Evolutionary conservation across 805 yeast species (phyloP).

Genomic region (Pichia exigua): DNA sequence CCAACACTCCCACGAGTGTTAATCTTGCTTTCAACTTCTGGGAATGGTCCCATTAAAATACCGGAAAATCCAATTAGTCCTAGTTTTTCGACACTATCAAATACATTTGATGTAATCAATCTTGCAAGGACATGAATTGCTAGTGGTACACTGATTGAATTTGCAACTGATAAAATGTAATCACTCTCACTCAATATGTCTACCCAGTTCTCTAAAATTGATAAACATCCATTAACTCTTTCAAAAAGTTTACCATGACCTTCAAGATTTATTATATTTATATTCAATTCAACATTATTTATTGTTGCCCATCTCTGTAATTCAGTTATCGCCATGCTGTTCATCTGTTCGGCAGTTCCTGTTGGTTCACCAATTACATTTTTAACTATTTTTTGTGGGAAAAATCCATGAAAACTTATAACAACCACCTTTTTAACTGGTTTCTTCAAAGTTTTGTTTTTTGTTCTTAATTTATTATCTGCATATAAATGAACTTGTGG

Average conservation of each 20-base stretch:
- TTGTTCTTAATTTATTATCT: constrained; percentile 10
- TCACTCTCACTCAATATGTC: constrained; percentile 55
- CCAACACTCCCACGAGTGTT: constrained; percentile 63
- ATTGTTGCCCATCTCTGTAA: constrained; percentile 55
- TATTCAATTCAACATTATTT: constrained; percentile 34
- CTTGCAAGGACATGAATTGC: constrained; percentile 57
- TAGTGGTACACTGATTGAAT: constrained; percentile 91
- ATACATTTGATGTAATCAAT: constrained; percentile 42
- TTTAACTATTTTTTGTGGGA: constrained; percentile 77
- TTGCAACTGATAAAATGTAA: constrained; percentile 76
- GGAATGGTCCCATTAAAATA: constrained; percentile 81
- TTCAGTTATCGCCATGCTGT: constrained; percentile 69
- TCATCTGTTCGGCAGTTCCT: constrained; percentile 79
- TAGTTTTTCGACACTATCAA: constrained; percentile 47
- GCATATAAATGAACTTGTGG: constrained; percentile 27
- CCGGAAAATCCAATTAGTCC: constrained; percentile 91
- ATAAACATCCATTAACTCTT: constrained; percentile 66
- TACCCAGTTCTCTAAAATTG: constrained; percentile 62
- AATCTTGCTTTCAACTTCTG: constrained; percentile 75
- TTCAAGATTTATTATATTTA: constrained; percentile 83
- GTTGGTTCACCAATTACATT: constrained; percentile 88
- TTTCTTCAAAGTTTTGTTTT: not conserved
- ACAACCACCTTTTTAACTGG: constrained; percentile 50
- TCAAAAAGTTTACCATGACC: constrained; percentile 86
- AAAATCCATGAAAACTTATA: constrained; percentile 93